phyloP scores from a whole-genome alignment of 805 yeast genomes.

The Ogataea paraovalis region DNA sequence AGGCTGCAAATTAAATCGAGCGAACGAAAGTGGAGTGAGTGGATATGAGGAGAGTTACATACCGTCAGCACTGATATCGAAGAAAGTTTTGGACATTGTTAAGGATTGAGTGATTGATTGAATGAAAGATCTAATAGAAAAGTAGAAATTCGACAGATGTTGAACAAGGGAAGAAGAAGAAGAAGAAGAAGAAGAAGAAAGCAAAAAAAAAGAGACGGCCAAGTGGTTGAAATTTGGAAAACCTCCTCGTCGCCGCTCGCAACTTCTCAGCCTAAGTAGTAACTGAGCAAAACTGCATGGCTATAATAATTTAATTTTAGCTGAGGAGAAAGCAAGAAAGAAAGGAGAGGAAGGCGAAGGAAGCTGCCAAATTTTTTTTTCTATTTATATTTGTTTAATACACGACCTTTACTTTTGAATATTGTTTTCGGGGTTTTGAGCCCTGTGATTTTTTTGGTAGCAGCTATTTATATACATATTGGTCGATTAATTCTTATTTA shows the following conservation, averaged over 20 bases:
- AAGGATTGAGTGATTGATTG: not conserved
- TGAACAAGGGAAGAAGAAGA: not conserved
- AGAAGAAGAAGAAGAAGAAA: not conserved
- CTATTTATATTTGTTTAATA: not conserved
- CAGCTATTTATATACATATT: no score
- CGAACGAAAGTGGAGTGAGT: not conserved
- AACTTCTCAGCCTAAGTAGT: no score
- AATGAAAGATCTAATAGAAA: not conserved
- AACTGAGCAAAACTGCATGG: no score
- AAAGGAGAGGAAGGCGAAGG: not conserved
- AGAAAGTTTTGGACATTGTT: constrained; percentile 37
- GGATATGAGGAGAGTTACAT: constrained; percentile 10
- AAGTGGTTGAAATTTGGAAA: no score
- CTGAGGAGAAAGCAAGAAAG: no score
- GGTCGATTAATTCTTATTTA: no score
- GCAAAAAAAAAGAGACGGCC: not conserved
- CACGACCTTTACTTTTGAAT: not conserved
- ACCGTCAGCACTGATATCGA: constrained; percentile 40
- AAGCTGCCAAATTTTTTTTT: no score
- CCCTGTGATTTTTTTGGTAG: no score
- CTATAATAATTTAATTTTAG: no score
- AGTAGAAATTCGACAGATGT: not conserved
- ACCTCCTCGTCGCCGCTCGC: no score
- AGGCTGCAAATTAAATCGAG: not conserved
- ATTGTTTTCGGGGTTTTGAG: not conserved